Evolutionary conservation across 345 rosid species (phyloP), one percentile per base, ranked within the genome.

Genomic region (Lepidium aucheri): DNA sequence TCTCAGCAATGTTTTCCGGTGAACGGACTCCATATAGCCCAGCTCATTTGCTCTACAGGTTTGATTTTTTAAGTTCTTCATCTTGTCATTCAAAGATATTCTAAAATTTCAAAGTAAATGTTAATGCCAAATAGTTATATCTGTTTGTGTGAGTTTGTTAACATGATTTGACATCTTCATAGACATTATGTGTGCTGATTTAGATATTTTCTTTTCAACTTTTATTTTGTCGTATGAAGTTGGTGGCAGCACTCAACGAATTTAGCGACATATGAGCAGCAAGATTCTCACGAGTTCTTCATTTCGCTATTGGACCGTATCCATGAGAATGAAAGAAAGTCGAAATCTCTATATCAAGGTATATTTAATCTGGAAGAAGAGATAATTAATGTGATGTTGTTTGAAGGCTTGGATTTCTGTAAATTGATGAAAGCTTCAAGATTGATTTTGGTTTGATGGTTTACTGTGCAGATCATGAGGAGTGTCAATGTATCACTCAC

Each of bases 261-360:
- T 82, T 75, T 86, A 77, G 97, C 97, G 39, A 82, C 91, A 52
- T 93, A 87, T 53, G 84, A 83, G 61, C 91, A 92, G 84, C 97
- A 90, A 65, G 98, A 92, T 80, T 93, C 98, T 17, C 97, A 92
- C 47, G 98, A 92, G 76, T 92, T 92, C 78, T 87, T 90, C 77
- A 92, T 92, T 60, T 92, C 98, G 8, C 70, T 90, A 65, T 79
- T 92, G 60, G 88, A 90, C 72, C 82, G 84, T 56, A 90, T 92
- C 71, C 98, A 92, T 80, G 95, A 89, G 80, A 90, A 78, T 57
- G 90, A 78, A 71, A 85, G 85, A 40, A 85, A 83, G 76, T 56
- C 84, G 16, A 81, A 57, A 58, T 74, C 70, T 72, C 49, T 70
- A 5, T 52, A 43, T 64, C 75, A 81, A 81, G 93, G 93, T 87